Evolutionary conservation across 73 alveolate genomes (phyloP), one percentile per base, ranked within the genome.

Genomic region (Halteria grandinella): DNA sequence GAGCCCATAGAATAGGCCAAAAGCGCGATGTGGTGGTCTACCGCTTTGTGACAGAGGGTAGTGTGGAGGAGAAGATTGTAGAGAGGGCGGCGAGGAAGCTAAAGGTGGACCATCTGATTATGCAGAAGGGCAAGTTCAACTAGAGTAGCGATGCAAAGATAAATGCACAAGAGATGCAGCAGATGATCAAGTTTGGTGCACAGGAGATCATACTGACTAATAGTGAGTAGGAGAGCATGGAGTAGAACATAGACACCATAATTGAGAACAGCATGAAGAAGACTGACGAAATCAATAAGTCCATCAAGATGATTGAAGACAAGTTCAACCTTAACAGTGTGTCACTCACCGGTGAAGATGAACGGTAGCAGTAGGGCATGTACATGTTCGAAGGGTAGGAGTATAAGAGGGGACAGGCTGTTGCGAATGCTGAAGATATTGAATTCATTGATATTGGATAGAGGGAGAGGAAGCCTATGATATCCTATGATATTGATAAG

Each of bases 1-100:
- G 99, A 33, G 97, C 99, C 11, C 97, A 93, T 75, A 81, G 99
- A 63, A 95, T 95, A 45, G 99, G 99, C 3, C 97, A 95, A 69
- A 95, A 95, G 36, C 71, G 96, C 28, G 97, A 92, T 28, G 99
- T 95, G 21, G 89, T 94, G 34, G 91, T 94, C 27, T 94, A 94
- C 81, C 64, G 99, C 66, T 89, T 94, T 66, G 96, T 94, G 14
- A 91, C 96, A 40, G 97, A 94, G 73, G 99, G 99, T 4, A 89
- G 97, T 2, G 99, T 94, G 0, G 99, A 94, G 75, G 97, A 94
- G 62, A 93, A 92, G 70, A 94, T 94, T 63, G 97, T 91, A 0
- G 95, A 86, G 59, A 69, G 99, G 43, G 99, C 99, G 4, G 99
- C 97, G 1, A 91, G 88, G 71, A 94, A 94, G 85, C 88, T 94